Evolutionary conservation across 2,329 filamentous ascomycete genomes (phyloP), one percentile per base, ranked within the genome.

Genomic region (Venturia aucupariae): DNA sequence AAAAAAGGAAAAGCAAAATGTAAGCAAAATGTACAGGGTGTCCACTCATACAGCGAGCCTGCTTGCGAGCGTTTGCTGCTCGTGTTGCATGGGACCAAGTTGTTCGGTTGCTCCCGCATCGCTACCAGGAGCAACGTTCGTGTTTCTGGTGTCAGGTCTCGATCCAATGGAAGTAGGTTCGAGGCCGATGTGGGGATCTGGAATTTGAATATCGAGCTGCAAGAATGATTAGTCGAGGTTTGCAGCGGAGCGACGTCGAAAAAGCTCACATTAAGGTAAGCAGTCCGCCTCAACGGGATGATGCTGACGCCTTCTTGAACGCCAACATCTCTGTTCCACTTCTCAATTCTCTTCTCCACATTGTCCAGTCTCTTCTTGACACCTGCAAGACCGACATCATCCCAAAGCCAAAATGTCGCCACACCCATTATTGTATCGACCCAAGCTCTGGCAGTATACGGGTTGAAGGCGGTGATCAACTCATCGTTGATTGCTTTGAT

Each of bases 351-450:
- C 44, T 75, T 75, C 76, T 99, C 94, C 22, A 97, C 77, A 11
- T 78, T 81, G 64, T 81, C 83, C 57, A 96, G 75, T 64, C 87
- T 83, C 27, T 81, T 79, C 78, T 97, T 97, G 66, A 89, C 83
- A 10, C 83, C 86, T 3, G 90, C 90, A 42, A 90, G 77, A 1
- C 93, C 92, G 27, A 93, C 71, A 72, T 97, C 93, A 66, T 99
- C 94, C 91, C 92, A 97, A 41, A 97, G 71, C 90, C 92, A 99
- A 27, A 93, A 90, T 0, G 94, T 97, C 41, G 92, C 76, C 4
- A 95, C 80, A 1, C 93, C 92, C 69, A 97, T 73, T 13, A 90
- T 74, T 15, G 86, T 84, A 75, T 99, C 94, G 0, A 96, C 68
- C 71, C 92, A 85, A 69, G 95, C 96, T 61, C 90, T 82, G 70